Evolutionary conservation across 1,284 basidiomycete species (phyloP).

Genomic region (Serendipita sp.): DNA sequence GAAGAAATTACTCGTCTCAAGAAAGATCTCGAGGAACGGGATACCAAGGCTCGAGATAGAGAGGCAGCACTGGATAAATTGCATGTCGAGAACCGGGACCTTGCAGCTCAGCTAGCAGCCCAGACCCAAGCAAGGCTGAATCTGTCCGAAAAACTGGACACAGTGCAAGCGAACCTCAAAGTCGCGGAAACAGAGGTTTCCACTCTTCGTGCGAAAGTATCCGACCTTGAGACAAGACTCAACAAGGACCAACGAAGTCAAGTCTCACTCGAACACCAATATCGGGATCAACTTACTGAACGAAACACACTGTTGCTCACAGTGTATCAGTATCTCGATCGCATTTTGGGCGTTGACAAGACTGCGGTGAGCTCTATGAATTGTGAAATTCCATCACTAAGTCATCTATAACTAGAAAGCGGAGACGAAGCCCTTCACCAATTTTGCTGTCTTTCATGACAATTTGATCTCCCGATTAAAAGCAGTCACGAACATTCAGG

Average conservation of each 20-base stretch:
- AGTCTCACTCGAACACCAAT: constrained; percentile 59
- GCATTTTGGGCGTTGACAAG: constrained; percentile 79
- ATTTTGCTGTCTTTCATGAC: constrained; percentile 90
- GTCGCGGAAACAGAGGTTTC: constrained; percentile 51
- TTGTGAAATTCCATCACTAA: background rate
- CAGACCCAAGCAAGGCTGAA: constrained; percentile 77
- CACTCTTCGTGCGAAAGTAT: constrained; percentile 41
- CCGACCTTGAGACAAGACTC: constrained; percentile 68
- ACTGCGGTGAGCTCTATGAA: constrained; percentile 48
- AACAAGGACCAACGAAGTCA: constrained; percentile 72
- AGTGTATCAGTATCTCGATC: constrained; percentile 91
- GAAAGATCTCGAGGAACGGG: constrained; percentile 56
- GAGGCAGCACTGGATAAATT: constrained; percentile 59
- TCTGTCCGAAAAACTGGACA: constrained; percentile 75
- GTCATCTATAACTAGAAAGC: constrained; percentile 27
- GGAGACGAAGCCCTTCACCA: constrained; percentile 82
- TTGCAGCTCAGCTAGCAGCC: constrained; percentile 59
- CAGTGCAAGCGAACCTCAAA: constrained; percentile 42
- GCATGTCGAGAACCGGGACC: constrained; percentile 64
- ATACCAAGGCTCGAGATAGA: constrained; percentile 48
- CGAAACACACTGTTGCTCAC: constrained; percentile 81
- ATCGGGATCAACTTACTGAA: constrained; percentile 82
- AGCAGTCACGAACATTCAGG: constrained; percentile 66
- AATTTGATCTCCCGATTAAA: constrained; percentile 82
- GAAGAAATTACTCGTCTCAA: constrained; percentile 64